phyloP scores from a whole-genome alignment of 2,329 filamentous ascomycete species.

The Diaporthe sp. region DNA sequence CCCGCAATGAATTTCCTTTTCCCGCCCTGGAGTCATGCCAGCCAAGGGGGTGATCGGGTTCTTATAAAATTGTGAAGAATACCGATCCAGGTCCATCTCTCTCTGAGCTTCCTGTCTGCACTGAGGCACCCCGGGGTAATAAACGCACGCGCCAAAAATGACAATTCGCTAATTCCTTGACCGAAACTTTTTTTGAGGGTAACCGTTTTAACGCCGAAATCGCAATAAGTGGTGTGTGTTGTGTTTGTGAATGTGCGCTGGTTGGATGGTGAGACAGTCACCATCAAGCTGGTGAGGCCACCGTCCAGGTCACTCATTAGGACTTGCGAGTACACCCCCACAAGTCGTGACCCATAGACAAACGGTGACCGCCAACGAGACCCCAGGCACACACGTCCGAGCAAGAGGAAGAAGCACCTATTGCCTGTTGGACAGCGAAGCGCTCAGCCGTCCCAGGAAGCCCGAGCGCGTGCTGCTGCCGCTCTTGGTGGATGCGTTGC shows the following conservation, averaged over 20 bases:
- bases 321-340: background rate
- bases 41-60: constrained; percentile 43
- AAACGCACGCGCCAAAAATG: constrained; percentile 15
- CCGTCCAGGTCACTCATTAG: background rate
- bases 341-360: background rate
- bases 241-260: no score
- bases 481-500: constrained; percentile 49
- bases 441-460: constrained; percentile 57
- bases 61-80: background rate
- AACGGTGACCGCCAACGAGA: no score
- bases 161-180: background rate
- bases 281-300: background rate
- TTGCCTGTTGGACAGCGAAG: constrained; percentile 21
- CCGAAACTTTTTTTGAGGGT: background rate
- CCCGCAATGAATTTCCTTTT: constrained; percentile 38
- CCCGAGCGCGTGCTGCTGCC: constrained; percentile 47
- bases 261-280: background rate
- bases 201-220: constrained; percentile 11
- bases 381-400: background rate
- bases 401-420: background rate
- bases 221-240: no score
- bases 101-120: constrained; percentile 44
- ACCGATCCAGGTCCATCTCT: constrained; percentile 33
- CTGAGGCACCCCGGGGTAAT: constrained; percentile 50
- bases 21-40: constrained; percentile 47